phyloP scores from a whole-genome alignment of 306 rosid genomes.

The Abrus precatorius region DNA sequence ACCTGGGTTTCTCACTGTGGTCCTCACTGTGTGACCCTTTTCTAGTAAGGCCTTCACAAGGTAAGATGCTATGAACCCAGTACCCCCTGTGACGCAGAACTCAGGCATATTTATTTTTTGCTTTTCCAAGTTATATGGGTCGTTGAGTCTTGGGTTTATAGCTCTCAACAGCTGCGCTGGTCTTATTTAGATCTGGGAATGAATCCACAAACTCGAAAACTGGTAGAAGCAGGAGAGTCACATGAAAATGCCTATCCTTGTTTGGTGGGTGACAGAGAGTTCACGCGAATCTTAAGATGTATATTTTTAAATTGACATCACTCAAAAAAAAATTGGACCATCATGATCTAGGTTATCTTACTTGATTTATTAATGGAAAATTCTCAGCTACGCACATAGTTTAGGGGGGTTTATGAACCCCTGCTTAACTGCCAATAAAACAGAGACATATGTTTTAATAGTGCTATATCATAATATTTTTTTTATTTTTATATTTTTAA shows the following conservation, averaged over 20 bases:
- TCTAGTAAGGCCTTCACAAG: conserved; percentile 75
- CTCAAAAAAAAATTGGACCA: too few relatives aligned
- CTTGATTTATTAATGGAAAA: too few relatives aligned
- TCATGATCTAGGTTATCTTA: too few relatives aligned
- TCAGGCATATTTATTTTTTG: conserved; percentile 58
- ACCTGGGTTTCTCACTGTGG: conserved; percentile 88
- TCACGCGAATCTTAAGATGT: conserved; percentile 14
- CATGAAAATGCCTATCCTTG: background rate
- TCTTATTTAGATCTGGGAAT: background rate
- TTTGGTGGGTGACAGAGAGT: conserved; percentile 39
- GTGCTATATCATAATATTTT: too few relatives aligned
- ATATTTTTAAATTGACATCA: too few relatives aligned
- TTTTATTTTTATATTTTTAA: too few relatives aligned
- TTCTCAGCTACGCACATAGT: too few relatives aligned
- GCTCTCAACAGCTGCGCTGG: background rate
- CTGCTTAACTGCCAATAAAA: too few relatives aligned
- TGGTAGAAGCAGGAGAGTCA: background rate
- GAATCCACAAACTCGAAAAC: background rate
- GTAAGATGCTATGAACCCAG: conserved; percentile 81
- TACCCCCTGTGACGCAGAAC: conserved; percentile 87
- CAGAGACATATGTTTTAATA: too few relatives aligned
- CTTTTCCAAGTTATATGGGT: too few relatives aligned
- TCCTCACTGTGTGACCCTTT: conserved; percentile 70
- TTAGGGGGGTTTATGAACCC: too few relatives aligned
- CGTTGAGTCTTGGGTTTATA: background rate